Evolutionary conservation across 164 flowering plant species (phyloP).

Genomic region (Aristolochia fimbriata): DNA sequence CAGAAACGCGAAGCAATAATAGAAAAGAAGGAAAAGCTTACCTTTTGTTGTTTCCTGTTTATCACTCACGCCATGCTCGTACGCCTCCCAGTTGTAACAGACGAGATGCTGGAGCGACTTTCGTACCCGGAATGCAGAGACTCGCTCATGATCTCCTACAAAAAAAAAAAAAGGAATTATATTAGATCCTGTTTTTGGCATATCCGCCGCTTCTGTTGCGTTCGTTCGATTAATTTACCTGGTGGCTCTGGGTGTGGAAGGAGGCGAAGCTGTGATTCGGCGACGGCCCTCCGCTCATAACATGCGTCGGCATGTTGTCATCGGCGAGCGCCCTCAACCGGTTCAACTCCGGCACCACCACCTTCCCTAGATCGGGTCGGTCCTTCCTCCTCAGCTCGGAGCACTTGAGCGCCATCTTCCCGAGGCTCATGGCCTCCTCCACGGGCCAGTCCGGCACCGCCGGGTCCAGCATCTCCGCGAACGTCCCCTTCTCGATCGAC

Average conservation of each 20-base stretch:
- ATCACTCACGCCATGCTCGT: slow-evolving; percentile 6
- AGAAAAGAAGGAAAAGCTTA: no score
- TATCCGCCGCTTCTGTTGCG: no score
- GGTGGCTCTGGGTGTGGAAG: slow-evolving; percentile 5
- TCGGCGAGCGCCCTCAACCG: slow-evolving; percentile 45
- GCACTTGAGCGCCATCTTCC: slow-evolving; percentile 46
- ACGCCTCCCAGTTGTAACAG: slow-evolving; percentile 11
- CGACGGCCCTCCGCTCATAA: slow-evolving; percentile 11
- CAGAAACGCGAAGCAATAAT: no score
- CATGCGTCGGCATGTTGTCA: slow-evolving; percentile 21
- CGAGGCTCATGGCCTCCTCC: slow-evolving; percentile 40
- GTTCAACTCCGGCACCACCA: slow-evolving; percentile 46
- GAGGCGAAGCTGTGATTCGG: slow-evolving; percentile 15
- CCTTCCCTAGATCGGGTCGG: slow-evolving; percentile 51
- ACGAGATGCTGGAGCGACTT: slow-evolving; percentile 21
- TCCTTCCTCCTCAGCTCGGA: slow-evolving; percentile 56
- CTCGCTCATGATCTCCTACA: slow-evolving; percentile 9
- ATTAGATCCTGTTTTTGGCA: no score
- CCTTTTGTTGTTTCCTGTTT: background rate
- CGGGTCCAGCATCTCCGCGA: slow-evolving; percentile 46
- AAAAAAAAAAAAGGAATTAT: no score
- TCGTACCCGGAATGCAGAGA: slow-evolving; percentile 8
- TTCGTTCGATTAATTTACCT: slow-evolving; percentile 7
- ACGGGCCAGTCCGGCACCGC: slow-evolving; percentile 55
- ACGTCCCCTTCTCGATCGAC: slow-evolving; percentile 48